A percentile compares a stretch with the other conserved stretches of the same genome.
phyloP scores from a whole-genome alignment of 495 filamentous ascomycete species.

The Bacidia gigantensis region DNA sequence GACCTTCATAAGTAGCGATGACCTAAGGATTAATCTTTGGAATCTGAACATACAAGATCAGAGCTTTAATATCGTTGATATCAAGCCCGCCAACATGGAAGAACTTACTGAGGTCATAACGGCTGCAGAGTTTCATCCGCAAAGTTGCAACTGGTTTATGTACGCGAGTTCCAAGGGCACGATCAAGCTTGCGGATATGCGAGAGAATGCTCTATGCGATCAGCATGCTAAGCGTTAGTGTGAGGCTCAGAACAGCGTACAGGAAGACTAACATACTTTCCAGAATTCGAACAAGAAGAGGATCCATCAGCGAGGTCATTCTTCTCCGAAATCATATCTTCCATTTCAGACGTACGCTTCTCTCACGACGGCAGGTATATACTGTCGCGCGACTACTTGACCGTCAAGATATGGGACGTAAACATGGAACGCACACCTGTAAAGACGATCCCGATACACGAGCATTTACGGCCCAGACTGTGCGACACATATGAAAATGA shows the following conservation, averaged over 20 bases:
- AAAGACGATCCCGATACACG: slow-evolving; percentile 98
- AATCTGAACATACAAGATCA: slow-evolving; percentile 98
- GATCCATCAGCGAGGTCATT: slow-evolving; percentile 97
- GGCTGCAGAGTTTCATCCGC: slow-evolving; percentile 91
- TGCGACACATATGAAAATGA: slow-evolving; percentile 99
- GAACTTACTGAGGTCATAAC: slow-evolving; percentile 98
- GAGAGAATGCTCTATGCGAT: slow-evolving; percentile 89
- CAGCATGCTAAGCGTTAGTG: slow-evolving; percentile 83
- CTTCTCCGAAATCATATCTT: slow-evolving; percentile 99
- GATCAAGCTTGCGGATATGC: slow-evolving; percentile 97
- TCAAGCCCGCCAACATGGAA: slow-evolving; percentile 99
- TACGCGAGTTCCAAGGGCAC: slow-evolving; percentile 98
- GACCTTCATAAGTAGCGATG: slow-evolving; percentile 97
- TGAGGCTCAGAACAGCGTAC: neutral
- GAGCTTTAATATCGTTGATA: slow-evolving; percentile 99
- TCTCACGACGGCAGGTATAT: slow-evolving; percentile 94
- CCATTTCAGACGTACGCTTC: slow-evolving; percentile 96
- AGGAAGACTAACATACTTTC: neutral
- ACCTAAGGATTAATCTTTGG: slow-evolving; percentile 95
- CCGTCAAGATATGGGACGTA: slow-evolving; percentile 99
- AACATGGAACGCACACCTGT: slow-evolving; percentile 95
- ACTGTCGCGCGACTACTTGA: slow-evolving; percentile 92
- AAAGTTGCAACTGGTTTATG: slow-evolving; percentile 99
- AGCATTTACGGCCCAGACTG: slow-evolving; percentile 83
- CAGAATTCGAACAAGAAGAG: slow-evolving; percentile 98